phyloP scores from a whole-genome alignment of 352 stramenopile genomes.

The Globisporangium abappressorium region DNA sequence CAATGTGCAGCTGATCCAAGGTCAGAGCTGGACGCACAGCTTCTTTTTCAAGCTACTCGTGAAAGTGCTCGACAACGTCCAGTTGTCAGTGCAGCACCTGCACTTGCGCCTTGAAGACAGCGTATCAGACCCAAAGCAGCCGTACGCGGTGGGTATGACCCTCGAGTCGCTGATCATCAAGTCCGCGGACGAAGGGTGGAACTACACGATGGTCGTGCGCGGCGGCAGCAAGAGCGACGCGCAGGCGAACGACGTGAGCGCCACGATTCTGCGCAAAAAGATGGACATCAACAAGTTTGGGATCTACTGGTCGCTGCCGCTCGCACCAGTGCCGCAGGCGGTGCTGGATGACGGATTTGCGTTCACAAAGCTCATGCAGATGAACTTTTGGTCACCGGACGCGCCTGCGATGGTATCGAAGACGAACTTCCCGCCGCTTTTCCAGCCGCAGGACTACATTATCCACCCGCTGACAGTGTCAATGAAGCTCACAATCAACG shows the following conservation, averaged over 20 bases:
- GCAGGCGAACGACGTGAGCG: slow-evolving; percentile 5
- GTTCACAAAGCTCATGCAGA: slow-evolving; percentile 74
- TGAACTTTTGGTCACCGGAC: slow-evolving; percentile 39
- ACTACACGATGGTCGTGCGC: slow-evolving; percentile 81
- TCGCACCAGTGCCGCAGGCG: slow-evolving; percentile 38
- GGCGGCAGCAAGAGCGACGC: slow-evolving; percentile 19
- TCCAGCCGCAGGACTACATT: slow-evolving; percentile 57
- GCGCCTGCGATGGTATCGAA: slow-evolving; percentile 19
- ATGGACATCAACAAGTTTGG: slow-evolving; percentile 82
- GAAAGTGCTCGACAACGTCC: slow-evolving; percentile 84
- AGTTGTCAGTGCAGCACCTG: slow-evolving; percentile 75
- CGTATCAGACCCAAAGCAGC: slow-evolving; percentile 36
- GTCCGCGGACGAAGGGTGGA: slow-evolving; percentile 75
- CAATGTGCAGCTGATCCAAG: slow-evolving; percentile 22
- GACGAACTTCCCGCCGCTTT: slow-evolving; percentile 27
- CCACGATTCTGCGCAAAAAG: slow-evolving; percentile 71
- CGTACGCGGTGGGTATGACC: slow-evolving; percentile 69
- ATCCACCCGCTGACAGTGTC: slow-evolving; percentile 72
- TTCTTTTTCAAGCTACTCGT: slow-evolving; percentile 77
- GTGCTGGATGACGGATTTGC: slow-evolving; percentile 49
- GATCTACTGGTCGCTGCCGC: slow-evolving; percentile 70
- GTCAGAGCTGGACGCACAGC: slow-evolving; percentile 61
- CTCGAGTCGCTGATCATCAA: slow-evolving; percentile 81
- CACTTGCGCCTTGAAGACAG: slow-evolving; percentile 71
- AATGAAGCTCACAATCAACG: slow-evolving; percentile 81